Evolutionary conservation across 2,329 filamentous ascomycete genomes (phyloP).

Genomic region (Drechmeria coniospora): DNA sequence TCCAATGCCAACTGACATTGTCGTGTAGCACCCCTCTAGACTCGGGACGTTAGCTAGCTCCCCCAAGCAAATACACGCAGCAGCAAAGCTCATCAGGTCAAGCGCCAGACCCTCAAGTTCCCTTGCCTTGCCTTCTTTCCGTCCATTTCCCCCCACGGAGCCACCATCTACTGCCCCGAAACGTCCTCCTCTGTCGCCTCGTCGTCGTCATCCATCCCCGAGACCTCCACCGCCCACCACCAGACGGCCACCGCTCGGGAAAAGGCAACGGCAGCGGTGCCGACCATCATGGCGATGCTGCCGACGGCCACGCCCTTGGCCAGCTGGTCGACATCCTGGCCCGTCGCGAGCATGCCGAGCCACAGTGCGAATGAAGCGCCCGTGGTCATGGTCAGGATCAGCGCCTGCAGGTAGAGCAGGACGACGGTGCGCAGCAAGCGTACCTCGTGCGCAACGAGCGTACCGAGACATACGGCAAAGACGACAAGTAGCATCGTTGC

Average conservation of each 20-base stretch:
- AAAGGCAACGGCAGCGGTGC: slow-evolving; percentile 13
- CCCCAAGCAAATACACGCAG: too few species aligned
- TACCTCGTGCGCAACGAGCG: slow-evolving; percentile 12
- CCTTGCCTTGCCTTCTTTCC: too few species aligned
- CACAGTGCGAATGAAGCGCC: slow-evolving; percentile 8
- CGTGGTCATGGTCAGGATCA: slow-evolving; percentile 10
- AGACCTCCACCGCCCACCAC: slow-evolving; percentile 6
- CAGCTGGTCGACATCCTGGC: slow-evolving; percentile 6
- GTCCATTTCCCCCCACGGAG: too few species aligned
- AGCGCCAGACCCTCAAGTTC: too few species aligned
- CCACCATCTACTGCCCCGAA: too few species aligned
- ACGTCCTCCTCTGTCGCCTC: neutral
- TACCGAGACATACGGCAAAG: slow-evolving; percentile 9
- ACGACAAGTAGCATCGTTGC: slow-evolving; percentile 7
- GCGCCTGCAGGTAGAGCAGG: slow-evolving; percentile 13
- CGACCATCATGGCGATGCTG: slow-evolving; percentile 13
- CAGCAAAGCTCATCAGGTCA: too few species aligned
- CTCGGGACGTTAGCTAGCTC: too few species aligned
- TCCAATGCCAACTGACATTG: too few species aligned
- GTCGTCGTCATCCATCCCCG: neutral
- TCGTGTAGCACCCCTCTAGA: too few species aligned
- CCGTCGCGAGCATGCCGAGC: slow-evolving; percentile 8
- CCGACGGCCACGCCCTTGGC: slow-evolving; percentile 13
- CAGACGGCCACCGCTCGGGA: slow-evolving; percentile 13
- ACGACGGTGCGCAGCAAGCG: slow-evolving; percentile 11